A percentile compares a stretch with the other conserved stretches of the same genome.
Evolutionary conservation across 371 early-diverging fungal genomes (phyloP).

Genomic region (Haplosporangium sp.): DNA sequence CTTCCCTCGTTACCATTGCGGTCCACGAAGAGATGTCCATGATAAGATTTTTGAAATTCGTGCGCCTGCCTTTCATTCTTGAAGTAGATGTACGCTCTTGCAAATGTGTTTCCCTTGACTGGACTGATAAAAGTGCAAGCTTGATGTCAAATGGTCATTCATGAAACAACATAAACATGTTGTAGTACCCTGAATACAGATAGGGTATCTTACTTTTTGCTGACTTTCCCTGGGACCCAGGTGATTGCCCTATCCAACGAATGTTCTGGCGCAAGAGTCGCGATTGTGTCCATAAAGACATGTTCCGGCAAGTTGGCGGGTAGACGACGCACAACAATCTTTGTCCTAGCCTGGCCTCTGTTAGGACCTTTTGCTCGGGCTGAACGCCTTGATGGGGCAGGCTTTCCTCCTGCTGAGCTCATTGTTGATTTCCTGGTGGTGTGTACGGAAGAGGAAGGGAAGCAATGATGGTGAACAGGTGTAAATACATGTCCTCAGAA

Average conservation of each 20-base stretch:
- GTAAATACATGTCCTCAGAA: not conserved
- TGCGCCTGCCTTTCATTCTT: slow-evolving; percentile 71
- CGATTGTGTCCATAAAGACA: slow-evolving; percentile 72
- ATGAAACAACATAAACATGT: not conserved
- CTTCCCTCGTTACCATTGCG: slow-evolving; percentile 74
- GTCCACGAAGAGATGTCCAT: slow-evolving; percentile 84
- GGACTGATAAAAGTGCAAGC: slow-evolving; percentile 57
- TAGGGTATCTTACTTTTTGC: slow-evolving; percentile 67
- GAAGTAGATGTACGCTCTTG: slow-evolving; percentile 86
- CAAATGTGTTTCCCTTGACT: slow-evolving; percentile 76
- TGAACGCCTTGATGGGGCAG: slow-evolving; percentile 29
- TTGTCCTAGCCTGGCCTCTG: slow-evolving; percentile 60
- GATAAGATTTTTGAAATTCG: slow-evolving; percentile 79
- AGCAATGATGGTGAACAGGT: not conserved
- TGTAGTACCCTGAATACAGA: not conserved
- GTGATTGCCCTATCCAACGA: slow-evolving; percentile 61
- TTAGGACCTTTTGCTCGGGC: slow-evolving; percentile 32
- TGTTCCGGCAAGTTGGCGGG: slow-evolving; percentile 83
- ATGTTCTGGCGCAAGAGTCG: slow-evolving; percentile 65
- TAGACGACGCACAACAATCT: slow-evolving; percentile 82
- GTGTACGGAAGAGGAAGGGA: not conserved
- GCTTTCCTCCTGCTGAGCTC: slow-evolving; percentile 27
- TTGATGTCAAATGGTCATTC: not conserved
- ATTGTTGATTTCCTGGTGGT: slow-evolving; percentile 1
- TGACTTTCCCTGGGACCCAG: slow-evolving; percentile 79